Conservation (phyloP, 768 basidiomycete species). For the Mycena alexandri region DNA sequence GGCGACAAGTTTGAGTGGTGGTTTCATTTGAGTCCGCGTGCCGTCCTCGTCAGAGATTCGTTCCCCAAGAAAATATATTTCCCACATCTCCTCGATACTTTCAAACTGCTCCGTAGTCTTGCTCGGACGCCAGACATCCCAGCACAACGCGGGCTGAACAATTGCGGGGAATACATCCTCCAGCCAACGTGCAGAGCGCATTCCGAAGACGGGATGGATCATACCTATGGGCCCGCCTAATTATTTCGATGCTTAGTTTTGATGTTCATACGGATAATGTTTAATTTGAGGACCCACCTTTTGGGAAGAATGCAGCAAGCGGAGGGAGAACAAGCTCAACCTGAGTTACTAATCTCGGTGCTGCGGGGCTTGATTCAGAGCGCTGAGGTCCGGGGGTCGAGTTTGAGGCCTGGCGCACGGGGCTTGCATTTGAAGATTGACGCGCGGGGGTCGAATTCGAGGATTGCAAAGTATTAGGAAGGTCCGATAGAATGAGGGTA, state of each 20-base stretch:
- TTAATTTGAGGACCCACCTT: not conserved
- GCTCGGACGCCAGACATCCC: not conserved
- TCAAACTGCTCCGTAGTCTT: not conserved
- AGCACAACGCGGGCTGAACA: not conserved
- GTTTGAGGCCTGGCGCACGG: no score
- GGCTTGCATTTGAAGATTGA: no score
- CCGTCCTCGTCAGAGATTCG: no score
- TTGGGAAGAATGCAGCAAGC: not conserved
- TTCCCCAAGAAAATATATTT: no score
- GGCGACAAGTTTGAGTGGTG: not conserved
- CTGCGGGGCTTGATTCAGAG: no score
- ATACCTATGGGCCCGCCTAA: not conserved
- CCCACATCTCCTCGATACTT: no score
- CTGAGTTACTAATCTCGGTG: not conserved
- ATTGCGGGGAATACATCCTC: constrained; percentile 6
- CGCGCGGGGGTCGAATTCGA: no score
- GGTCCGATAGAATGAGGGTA: no score
- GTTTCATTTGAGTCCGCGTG: not conserved
- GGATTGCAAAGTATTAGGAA: no score
- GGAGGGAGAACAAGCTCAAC: constrained; percentile 13
- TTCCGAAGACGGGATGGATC: not conserved
- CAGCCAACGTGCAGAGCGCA: not conserved
- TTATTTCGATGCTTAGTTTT: not conserved
- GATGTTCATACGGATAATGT: not conserved
- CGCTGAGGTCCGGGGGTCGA: no score